phyloP scores from a whole-genome alignment of 805 yeast species.

The Wickerhamomyces alni region DNA sequence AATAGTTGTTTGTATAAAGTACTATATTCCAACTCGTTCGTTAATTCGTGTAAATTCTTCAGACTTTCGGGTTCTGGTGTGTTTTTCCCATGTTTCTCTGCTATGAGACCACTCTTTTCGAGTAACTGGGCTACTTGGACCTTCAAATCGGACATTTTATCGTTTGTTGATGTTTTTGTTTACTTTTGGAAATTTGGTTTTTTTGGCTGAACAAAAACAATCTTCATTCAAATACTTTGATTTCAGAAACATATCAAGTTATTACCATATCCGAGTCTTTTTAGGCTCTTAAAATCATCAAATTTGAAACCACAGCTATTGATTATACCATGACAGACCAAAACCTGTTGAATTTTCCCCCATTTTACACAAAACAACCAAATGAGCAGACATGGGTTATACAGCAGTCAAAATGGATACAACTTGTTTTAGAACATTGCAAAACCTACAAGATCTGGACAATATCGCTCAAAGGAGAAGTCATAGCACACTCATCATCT shows the following conservation, averaged over 20 bases:
- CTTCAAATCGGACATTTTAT: background rate
- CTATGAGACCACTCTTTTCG: background rate
- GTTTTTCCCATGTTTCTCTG: background rate
- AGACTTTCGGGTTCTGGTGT: too few relatives aligned
- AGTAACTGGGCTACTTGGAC: background rate
- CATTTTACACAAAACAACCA: slow-evolving; percentile 86
- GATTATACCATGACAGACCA: background rate
- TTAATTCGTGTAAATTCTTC: slow-evolving; percentile 5
- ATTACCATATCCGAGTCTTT: too few relatives aligned
- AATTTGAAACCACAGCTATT: too few relatives aligned
- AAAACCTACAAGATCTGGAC: slow-evolving; percentile 49
- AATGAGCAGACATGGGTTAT: slow-evolving; percentile 71
- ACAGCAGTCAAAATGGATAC: slow-evolving; percentile 76
- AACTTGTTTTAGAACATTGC: slow-evolving; percentile 58
- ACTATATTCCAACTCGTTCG: slow-evolving; percentile 12
- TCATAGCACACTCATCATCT: slow-evolving; percentile 12
- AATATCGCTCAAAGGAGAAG: slow-evolving; percentile 34
- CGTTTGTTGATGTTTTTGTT: background rate
- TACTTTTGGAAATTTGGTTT: background rate
- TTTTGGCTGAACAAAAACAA: background rate
- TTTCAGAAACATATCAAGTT: too few relatives aligned
- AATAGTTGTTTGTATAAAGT: slow-evolving; percentile 1
- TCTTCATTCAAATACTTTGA: background rate
- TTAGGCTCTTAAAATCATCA: too few relatives aligned
- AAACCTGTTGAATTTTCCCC: slow-evolving; percentile 58